phyloP scores from a whole-genome alignment of 2,329 filamentous ascomycete species.

The Cladorrhinum sp. region DNA sequence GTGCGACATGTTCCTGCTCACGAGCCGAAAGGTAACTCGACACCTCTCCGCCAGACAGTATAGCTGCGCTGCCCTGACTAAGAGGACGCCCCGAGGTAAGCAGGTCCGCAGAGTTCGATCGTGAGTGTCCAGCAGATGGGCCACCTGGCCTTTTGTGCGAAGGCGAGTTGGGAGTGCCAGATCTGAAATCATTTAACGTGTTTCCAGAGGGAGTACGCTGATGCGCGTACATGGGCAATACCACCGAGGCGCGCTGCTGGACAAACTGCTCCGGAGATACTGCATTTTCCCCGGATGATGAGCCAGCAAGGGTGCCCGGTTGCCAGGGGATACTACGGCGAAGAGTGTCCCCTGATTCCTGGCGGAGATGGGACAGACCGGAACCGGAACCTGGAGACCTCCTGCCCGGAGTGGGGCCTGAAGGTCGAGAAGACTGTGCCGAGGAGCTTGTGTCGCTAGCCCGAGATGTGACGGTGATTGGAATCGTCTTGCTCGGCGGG shows the following conservation, averaged over 20 bases:
- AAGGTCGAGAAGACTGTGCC: conserved; percentile 29
- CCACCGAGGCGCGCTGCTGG: conserved; percentile 64
- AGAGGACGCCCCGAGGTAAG: conserved; percentile 44
- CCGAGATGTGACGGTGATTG: conserved; percentile 14
- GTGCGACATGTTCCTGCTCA: conserved; percentile 85
- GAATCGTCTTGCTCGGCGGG: conserved; percentile 34
- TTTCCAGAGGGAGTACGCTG: conserved; percentile 57
- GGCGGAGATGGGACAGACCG: conserved; percentile 40
- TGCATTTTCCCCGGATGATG: conserved; percentile 46
- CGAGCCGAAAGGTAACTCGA: conserved; percentile 70
- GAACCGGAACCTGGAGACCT: conserved; percentile 24
- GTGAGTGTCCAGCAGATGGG: conserved; percentile 43
- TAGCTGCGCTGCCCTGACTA: conserved; percentile 57
- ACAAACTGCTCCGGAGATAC: conserved; percentile 81
- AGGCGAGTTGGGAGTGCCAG: conserved; percentile 41
- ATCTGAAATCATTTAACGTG: conserved; percentile 39
- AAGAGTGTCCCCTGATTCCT: conserved; percentile 50
- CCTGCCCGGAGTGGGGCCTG: conserved; percentile 32
- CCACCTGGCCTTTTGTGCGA: conserved; percentile 42
- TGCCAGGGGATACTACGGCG: conserved; percentile 75
- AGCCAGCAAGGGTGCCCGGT: conserved; percentile 58
- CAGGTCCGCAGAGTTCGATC: conserved; percentile 47
- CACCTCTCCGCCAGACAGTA: conserved; percentile 42
- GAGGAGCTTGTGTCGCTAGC: conserved; percentile 8
- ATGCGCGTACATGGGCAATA: conserved; percentile 55